phyloP scores from a whole-genome alignment of 2,329 filamentous ascomycete genomes.

The Ophiostoma triangulosporum region DNA sequence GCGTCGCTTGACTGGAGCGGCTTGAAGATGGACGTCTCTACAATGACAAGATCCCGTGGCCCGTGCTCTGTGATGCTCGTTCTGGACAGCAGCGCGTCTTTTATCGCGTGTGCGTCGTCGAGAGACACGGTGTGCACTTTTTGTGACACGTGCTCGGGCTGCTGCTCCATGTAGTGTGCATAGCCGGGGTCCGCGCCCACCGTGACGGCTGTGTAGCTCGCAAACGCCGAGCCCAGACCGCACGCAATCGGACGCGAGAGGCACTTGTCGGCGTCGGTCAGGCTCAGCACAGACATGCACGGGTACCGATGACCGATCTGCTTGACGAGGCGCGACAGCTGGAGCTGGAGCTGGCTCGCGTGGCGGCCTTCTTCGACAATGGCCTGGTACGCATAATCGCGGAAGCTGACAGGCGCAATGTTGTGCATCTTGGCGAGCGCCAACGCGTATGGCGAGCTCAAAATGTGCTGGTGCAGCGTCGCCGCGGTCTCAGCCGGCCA shows the following conservation, averaged over 20 bases:
- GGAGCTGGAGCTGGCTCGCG: slow-evolving; percentile 20
- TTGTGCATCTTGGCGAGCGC: neutral
- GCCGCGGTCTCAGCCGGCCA: slow-evolving; percentile 4
- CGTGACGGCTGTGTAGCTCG: neutral
- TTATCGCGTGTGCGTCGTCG: neutral
- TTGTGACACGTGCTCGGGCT: neutral
- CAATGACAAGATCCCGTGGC: slow-evolving; percentile 17
- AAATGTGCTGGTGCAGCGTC: neutral
- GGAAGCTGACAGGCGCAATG: slow-evolving; percentile 12
- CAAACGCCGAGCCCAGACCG: slow-evolving; percentile 21
- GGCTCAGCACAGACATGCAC: slow-evolving; percentile 25
- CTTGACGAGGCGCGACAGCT: slow-evolving; percentile 21
- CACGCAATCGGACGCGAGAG: slow-evolving; percentile 21
- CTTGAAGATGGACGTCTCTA: slow-evolving; percentile 16
- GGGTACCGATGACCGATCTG: slow-evolving; percentile 28
- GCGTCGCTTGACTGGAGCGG: neutral
- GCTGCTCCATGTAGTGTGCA: neutral
- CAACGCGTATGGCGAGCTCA: neutral
- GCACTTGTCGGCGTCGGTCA: slow-evolving; percentile 20
- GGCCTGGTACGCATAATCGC: neutral
- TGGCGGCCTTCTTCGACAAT: slow-evolving; percentile 21
- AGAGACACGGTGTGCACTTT: neutral
- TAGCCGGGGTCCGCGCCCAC: neutral
- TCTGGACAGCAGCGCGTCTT: neutral
- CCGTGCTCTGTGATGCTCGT: neutral